These are phyloP conservation scores for Botrytis byssoidea DNA, from an alignment of 2,329 filamentous ascomycete species.

Conservation along the genomic window DNA sequence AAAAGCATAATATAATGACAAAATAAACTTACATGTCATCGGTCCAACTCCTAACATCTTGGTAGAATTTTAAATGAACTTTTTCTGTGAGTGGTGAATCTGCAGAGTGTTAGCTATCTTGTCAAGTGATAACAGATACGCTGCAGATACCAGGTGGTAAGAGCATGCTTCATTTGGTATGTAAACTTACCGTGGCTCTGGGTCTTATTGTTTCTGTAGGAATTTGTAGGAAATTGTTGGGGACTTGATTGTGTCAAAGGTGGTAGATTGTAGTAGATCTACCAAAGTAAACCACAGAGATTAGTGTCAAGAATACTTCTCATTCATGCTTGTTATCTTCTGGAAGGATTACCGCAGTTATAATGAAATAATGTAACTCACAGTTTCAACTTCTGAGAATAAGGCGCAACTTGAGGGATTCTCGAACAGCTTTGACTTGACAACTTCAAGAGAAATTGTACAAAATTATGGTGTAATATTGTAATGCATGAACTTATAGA, in stretches of 20 bases:
- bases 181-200: background rate
- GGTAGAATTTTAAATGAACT: background rate
- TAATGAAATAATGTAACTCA: background rate
- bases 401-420: background rate
- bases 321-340: background rate
- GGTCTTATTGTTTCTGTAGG: background rate
- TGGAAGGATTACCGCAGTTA: background rate
- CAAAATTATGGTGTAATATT: background rate
- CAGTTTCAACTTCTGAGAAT: background rate
- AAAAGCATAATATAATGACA: background rate
- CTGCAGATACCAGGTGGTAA: background rate
- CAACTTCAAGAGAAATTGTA: background rate
- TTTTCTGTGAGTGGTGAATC: background rate
- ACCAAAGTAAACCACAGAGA: background rate
- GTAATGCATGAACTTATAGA: background rate
- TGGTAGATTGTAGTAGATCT: background rate
- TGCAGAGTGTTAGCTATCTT: background rate
- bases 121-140: background rate
- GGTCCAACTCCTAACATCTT: conserved; percentile 18
- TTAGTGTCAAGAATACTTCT: background rate
- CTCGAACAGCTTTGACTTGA: background rate
- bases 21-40: conserved; percentile 13
- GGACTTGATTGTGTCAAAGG: background rate
- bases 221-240: background rate
- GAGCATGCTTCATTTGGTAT: background rate